Evolutionary conservation across 345 rosid species (phyloP).

Genomic region (Lepidium didymum): DNA sequence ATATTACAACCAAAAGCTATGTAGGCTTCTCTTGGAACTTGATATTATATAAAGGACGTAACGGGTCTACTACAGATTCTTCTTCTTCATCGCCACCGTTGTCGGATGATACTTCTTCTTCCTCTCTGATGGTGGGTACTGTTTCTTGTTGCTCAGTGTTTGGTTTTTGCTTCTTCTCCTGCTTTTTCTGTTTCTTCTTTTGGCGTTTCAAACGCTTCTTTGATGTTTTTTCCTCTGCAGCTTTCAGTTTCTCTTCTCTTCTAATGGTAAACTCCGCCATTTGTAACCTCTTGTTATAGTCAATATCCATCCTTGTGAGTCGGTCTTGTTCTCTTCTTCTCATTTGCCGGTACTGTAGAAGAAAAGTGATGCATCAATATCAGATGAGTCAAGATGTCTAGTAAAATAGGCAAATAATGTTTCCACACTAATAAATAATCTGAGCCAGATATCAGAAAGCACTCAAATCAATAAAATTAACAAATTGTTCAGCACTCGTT

Average conservation of each 20-base stretch:
- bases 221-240: constrained; percentile 72
- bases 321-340: constrained; percentile 88
- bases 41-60: constrained; percentile 21
- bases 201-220: constrained; percentile 85
- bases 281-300: constrained; percentile 71
- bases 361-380: neutral
- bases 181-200: constrained; percentile 71
- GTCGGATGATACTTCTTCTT: constrained; percentile 44
- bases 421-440: neutral
- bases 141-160: constrained; percentile 38
- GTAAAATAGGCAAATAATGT: neutral
- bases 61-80: constrained; percentile 28
- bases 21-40: constrained; percentile 11
- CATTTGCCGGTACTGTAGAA: constrained; percentile 88
- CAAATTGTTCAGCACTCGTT: neutral
- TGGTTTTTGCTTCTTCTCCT: constrained; percentile 53
- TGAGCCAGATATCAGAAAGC: neutral
- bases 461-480: neutral
- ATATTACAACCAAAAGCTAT: neutral
- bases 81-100: constrained; percentile 39
- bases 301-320: constrained; percentile 80
- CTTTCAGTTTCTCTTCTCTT: constrained; percentile 79
- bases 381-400: neutral
- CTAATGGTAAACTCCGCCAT: constrained; percentile 61
- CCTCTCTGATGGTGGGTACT: neutral